A percentile compares a stretch with the other conserved stretches of the same genome.
Conservation (phyloP, 805 yeast species). For the Sugiyamaella lignohabitans region DNA sequence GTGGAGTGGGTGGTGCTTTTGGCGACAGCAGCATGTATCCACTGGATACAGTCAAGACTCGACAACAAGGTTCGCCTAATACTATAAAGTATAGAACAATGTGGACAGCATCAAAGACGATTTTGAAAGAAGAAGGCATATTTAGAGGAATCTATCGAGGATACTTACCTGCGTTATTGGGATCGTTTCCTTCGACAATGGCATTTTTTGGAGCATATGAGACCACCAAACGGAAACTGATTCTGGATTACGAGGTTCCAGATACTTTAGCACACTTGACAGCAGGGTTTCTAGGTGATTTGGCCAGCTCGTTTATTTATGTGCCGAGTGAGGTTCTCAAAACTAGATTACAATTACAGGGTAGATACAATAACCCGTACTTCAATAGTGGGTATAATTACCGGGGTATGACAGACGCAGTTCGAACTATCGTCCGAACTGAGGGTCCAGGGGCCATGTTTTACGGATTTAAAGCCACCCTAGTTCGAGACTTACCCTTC, state of each 20-base stretch:
- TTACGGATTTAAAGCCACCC: slow-evolving; percentile 90
- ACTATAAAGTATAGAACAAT: slow-evolving; percentile 63
- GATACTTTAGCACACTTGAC: slow-evolving; percentile 74
- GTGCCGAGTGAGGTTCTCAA: slow-evolving; percentile 95
- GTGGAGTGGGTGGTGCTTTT: slow-evolving; percentile 89
- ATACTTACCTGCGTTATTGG: slow-evolving; percentile 83
- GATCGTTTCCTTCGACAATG: slow-evolving; percentile 84
- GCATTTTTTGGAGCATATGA: slow-evolving; percentile 93
- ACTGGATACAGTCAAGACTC: slow-evolving; percentile 89
- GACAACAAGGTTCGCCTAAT: slow-evolving; percentile 91
- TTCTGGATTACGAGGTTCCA: slow-evolving; percentile 55
- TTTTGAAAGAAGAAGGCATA: slow-evolving; percentile 80
- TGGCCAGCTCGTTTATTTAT: slow-evolving; percentile 78
- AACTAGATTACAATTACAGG: slow-evolving; percentile 90
- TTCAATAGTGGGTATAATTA: slow-evolving; percentile 85
- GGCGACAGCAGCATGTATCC: slow-evolving; percentile 96
- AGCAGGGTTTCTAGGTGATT: slow-evolving; percentile 92
- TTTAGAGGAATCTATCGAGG: slow-evolving; percentile 86
- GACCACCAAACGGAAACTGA: slow-evolving; percentile 61
- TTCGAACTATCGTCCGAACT: slow-evolving; percentile 48
- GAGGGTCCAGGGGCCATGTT: slow-evolving; percentile 78
- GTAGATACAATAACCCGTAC: slow-evolving; percentile 70
- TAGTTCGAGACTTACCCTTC: slow-evolving; percentile 89
- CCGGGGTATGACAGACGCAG: slow-evolving; percentile 65
- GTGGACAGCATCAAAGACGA: slow-evolving; percentile 67